Percentiles rank a stretch among this genome's conserved stretches.
These are phyloP conservation scores for Thuja plicata DNA, from an alignment of 83 land plant species.

Conservation along the genomic window DNA sequence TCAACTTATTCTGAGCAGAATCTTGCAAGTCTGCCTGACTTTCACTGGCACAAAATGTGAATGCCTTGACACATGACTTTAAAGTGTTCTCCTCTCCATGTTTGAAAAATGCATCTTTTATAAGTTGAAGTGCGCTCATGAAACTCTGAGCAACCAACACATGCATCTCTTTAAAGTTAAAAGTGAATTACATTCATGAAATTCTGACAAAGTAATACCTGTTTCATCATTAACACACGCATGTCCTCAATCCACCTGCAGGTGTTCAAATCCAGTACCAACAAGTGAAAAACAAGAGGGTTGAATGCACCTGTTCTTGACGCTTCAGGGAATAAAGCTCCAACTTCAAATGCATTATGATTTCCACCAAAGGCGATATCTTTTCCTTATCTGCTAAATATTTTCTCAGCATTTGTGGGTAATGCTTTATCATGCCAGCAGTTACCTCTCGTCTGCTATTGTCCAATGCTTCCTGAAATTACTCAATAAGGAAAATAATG, in stretches of 20 bases:
- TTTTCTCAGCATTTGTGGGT: constrained; percentile 78
- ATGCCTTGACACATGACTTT: constrained; percentile 76
- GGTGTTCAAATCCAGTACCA: neutral
- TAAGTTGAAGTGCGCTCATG: constrained; percentile 59
- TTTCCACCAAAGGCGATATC: constrained; percentile 72
- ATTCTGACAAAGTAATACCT: neutral
- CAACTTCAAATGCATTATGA: constrained; percentile 70
- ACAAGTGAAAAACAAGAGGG: constrained; percentile 5
- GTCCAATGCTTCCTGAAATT: constrained; percentile 76
- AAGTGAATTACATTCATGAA: neutral
- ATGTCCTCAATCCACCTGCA: neutral
- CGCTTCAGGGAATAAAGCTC: constrained; percentile 87
- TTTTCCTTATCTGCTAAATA: constrained; percentile 90
- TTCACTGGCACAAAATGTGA: constrained; percentile 76
- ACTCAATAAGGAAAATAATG: constrained; percentile 5
- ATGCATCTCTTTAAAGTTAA: neutral
- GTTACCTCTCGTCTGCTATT: constrained; percentile 74
- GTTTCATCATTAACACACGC: neutral
- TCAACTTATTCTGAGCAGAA: constrained; percentile 67
- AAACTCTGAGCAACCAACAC: constrained; percentile 50
- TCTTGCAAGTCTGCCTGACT: constrained; percentile 88
- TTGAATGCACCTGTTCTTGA: constrained; percentile 73
- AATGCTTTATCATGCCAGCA: constrained; percentile 74
- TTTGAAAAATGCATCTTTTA: constrained; percentile 85
- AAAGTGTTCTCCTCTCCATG: constrained; percentile 90